phyloP scores from a whole-genome alignment of 768 basidiomycete species.

The Coprinopsis marcescibilis region DNA sequence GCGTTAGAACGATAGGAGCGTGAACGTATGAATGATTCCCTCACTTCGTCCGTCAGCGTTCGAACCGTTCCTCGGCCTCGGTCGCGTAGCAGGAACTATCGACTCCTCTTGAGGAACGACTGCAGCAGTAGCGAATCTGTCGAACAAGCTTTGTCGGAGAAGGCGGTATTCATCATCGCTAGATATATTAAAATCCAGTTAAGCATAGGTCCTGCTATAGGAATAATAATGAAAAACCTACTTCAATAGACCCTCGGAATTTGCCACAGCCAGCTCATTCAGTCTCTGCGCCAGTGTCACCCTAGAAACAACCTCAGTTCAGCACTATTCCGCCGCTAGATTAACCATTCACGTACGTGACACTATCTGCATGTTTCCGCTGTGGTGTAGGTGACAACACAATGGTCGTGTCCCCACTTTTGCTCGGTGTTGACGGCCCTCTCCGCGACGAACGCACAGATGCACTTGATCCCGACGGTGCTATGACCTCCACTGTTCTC shows the following conservation, averaged over 20 bases:
- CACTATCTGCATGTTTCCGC: conserved; percentile 16
- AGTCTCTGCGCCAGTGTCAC: conserved; percentile 74
- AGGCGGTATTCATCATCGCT: conserved; percentile 86
- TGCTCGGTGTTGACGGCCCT: conserved; percentile 1
- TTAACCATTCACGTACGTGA: conserved; percentile 38
- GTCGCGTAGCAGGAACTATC: conserved; percentile 48
- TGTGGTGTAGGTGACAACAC: conserved; percentile 4
- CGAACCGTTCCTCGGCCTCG: conserved; percentile 21
- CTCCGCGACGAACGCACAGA: conserved; percentile 1
- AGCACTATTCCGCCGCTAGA: background rate
- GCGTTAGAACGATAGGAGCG: background rate
- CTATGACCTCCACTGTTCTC: conserved; percentile 5
- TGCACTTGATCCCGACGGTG: background rate
- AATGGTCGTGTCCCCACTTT: conserved; percentile 1
- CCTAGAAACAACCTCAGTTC: conserved; percentile 30
- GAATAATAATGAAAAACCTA: conserved; percentile 26
- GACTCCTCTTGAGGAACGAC: conserved; percentile 57
- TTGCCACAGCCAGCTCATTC: conserved; percentile 74
- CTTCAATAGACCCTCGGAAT: conserved; percentile 76
- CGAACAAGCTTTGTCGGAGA: conserved; percentile 78
- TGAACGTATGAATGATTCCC: conserved; percentile 13
- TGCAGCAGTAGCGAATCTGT: conserved; percentile 60
- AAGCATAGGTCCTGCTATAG: conserved; percentile 2
- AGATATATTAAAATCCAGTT: conserved; percentile 7
- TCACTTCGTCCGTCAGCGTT: conserved; percentile 28